Evolutionary conservation across 2,329 filamentous ascomycete species (phyloP).

Genomic region (Aspergillus bombycis): DNA sequence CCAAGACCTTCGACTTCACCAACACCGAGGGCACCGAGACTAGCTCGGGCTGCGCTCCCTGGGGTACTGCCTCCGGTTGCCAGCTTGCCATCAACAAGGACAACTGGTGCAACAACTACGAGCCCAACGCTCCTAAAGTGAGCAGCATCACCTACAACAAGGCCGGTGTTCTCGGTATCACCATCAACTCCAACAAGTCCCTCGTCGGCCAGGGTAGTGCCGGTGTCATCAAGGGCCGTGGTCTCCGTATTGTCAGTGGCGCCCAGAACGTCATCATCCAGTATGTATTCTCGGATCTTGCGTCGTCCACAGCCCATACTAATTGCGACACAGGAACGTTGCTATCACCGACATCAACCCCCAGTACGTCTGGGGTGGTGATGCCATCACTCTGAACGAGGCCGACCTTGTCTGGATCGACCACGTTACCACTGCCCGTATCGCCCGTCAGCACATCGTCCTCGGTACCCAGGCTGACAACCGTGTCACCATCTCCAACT

Average conservation of each 20-base stretch:
- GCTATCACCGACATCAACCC: conserved; percentile 60
- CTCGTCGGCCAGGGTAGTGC: conserved; percentile 56
- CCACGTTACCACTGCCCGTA: conserved; percentile 51
- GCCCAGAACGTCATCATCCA: conserved; percentile 64
- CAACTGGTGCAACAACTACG: conserved; percentile 63
- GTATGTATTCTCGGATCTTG: background rate
- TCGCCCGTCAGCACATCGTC: conserved; percentile 64
- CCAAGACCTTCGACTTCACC: conserved; percentile 26
- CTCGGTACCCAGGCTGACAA: conserved; percentile 57
- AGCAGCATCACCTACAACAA: conserved; percentile 51
- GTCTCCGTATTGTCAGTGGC: conserved; percentile 52
- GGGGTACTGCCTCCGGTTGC: conserved; percentile 56
- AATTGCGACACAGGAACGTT: conserved; percentile 44
- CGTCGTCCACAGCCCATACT: background rate
- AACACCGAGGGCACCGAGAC: conserved; percentile 44
- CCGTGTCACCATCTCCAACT: conserved; percentile 64
- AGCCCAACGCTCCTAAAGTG: conserved; percentile 55
- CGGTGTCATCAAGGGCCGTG: conserved; percentile 63
- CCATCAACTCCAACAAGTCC: conserved; percentile 61
- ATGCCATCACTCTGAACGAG: conserved; percentile 58
- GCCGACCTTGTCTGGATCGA: conserved; percentile 53
- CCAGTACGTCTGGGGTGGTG: conserved; percentile 63
- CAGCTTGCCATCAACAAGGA: conserved; percentile 65
- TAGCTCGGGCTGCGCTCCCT: conserved; percentile 61
- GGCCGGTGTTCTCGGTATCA: conserved; percentile 55